Conservation (phyloP, 495 filamentous ascomycete genomes). For the Filosporella fistucella region DNA sequence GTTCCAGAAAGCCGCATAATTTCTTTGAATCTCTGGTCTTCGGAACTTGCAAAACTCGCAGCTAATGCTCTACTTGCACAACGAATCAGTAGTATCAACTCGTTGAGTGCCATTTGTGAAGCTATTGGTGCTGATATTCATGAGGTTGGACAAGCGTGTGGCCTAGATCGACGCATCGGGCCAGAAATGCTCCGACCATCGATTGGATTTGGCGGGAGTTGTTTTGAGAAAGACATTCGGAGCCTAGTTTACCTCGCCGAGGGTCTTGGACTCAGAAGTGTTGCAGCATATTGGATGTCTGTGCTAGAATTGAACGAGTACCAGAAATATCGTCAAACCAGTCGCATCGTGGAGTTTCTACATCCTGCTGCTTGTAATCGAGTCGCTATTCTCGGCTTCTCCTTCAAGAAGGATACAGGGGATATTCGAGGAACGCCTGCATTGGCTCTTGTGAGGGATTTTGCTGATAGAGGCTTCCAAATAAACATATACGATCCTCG, state of each 20-base stretch:
- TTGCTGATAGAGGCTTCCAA: slow-evolving; percentile 57
- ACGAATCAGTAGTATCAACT: slow-evolving; percentile 77
- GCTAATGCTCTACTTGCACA: slow-evolving; percentile 80
- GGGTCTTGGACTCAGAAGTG: slow-evolving; percentile 60
- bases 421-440: slow-evolving; percentile 72
- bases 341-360: slow-evolving; percentile 57
- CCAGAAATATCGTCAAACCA: slow-evolving; percentile 62
- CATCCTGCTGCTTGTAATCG: slow-evolving; percentile 68
- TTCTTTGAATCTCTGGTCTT: slow-evolving; percentile 71
- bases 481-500: slow-evolving; percentile 73
- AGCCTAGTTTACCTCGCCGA: slow-evolving; percentile 70
- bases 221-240: slow-evolving; percentile 81
- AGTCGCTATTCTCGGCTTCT: slow-evolving; percentile 67
- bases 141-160: slow-evolving; percentile 62
- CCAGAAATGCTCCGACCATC: slow-evolving; percentile 67
- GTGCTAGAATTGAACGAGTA: slow-evolving; percentile 74
- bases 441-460: slow-evolving; percentile 57
- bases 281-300: slow-evolving; percentile 69
- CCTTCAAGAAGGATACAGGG: slow-evolving; percentile 77
- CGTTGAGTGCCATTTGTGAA: slow-evolving; percentile 75
- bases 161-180: slow-evolving; percentile 65
- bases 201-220: slow-evolving; percentile 76
- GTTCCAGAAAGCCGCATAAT: slow-evolving; percentile 60
- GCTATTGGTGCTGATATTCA: slow-evolving; percentile 69
- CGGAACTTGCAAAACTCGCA: slow-evolving; percentile 73